Base-by-base conservation (phyloP, 2,329 filamentous ascomycete genomes). In the Botrytis fabae region DNA sequence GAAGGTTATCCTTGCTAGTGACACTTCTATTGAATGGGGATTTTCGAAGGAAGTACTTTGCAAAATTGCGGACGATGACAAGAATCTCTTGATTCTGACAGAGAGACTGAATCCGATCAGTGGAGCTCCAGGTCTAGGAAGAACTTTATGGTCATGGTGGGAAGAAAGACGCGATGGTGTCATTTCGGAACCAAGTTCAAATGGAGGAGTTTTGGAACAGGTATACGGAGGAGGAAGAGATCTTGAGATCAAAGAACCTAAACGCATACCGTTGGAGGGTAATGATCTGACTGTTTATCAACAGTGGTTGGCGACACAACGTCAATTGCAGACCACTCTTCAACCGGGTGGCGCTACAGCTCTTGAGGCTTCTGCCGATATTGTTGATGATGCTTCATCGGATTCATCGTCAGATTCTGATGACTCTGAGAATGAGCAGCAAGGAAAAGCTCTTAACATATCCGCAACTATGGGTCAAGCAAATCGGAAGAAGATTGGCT, bases 1-100 rank as follows among this genome's bases (percentile, higher is more conserved):
- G 9, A 88, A 90, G 70, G 94, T 99, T 25, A 96, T 99, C 69
- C 85, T 99, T 73, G 95, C 96, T 4, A 98, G 94, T 77, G 95
- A 98, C 81, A 88, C 90, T 5, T 97, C 93, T 44, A 84, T 98
- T 32, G 94, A 97, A 78, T 99, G 96, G 96, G 96, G 96, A 0
- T 97, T 97, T 79, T 97, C 96, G 0, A 93, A 92, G 78, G 91
- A 95, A 70, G 86, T 95, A 0, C 83, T 99, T 66, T 90, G 88
- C 75, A 86, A 87, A 16, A 86, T 99, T 72, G 94, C 94, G 0
- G 86, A 88, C 73, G 92, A 97, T 76, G 85, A 91, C 1, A 90
- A 90, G 60, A 99, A 98, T 80, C 84, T 98, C 63, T 88, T 99
- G 51, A 90, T 99, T 70, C 83, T 99, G 61, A 98, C 95, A 0